Evolutionary conservation across 352 stramenopile genomes (phyloP).

Genomic region (Globisporangium paddicum): DNA sequence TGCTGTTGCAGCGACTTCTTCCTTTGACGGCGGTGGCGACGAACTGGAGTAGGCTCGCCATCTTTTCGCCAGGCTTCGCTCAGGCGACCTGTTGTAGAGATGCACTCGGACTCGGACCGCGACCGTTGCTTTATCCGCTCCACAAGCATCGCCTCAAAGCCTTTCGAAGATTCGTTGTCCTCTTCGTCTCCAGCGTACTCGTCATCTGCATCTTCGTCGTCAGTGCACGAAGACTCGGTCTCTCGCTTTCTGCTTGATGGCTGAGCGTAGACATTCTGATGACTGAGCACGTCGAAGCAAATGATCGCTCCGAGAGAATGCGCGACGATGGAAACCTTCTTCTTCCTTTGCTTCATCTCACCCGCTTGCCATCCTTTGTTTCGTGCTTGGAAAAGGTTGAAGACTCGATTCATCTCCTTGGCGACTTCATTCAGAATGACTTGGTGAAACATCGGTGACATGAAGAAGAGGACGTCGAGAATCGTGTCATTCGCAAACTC

Average conservation of each 20-base stretch:
- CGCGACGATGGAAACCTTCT: constrained; percentile 85
- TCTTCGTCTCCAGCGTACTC: constrained; percentile 33
- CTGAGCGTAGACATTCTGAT: constrained; percentile 50
- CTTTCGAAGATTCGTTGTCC: constrained; percentile 24
- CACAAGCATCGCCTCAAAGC: constrained; percentile 28
- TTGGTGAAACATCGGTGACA: constrained; percentile 90
- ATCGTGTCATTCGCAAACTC: constrained; percentile 93
- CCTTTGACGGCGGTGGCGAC: constrained; percentile 3
- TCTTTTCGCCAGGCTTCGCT: constrained; percentile 10
- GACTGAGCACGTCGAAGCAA: constrained; percentile 88
- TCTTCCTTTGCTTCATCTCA: constrained; percentile 24
- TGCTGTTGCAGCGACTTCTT: constrained; percentile 1
- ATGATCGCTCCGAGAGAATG: constrained; percentile 91
- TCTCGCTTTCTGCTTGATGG: constrained; percentile 17
- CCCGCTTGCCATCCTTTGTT: constrained; percentile 38
- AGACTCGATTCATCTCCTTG: constrained; percentile 90
- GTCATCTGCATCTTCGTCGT: constrained; percentile 23
- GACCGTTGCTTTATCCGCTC: constrained; percentile 30
- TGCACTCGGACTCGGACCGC: constrained; percentile 35
- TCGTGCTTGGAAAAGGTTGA: constrained; percentile 63
- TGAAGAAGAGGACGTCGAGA: constrained; percentile 91
- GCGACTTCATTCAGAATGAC: constrained; percentile 90
- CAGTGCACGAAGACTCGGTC: constrained; percentile 13
- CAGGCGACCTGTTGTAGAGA: neutral
- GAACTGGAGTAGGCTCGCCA: neutral